Conservation (phyloP, 352 stramenopile species). For the Globisporangium nunn region DNA sequence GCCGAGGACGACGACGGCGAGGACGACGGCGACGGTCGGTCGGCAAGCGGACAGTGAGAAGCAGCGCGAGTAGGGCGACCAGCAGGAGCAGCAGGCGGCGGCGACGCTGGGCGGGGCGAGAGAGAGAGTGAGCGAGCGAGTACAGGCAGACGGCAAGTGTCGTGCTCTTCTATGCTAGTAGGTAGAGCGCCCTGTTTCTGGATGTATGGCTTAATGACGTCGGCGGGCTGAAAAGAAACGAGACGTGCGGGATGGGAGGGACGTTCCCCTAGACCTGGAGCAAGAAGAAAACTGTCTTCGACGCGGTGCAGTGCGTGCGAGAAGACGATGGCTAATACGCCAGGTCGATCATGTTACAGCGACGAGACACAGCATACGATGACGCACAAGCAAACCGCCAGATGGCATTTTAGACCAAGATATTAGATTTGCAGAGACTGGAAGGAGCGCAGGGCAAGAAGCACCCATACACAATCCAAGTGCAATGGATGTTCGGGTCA, state of each 20-base stretch:
- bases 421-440: background rate
- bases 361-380: background rate
- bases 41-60: background rate
- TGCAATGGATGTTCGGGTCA: too few relatives aligned
- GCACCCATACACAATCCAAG: background rate
- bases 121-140: background rate
- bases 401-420: background rate
- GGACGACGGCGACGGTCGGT: background rate
- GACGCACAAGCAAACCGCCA: background rate
- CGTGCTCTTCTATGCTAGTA: background rate
- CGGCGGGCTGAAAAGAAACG: background rate
- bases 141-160: too few relatives aligned
- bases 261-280: background rate
- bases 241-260: background rate
- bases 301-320: background rate
- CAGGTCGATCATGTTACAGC: background rate
- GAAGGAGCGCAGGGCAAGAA: too few relatives aligned
- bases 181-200: background rate
- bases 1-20: background rate
- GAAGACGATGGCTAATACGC: background rate
- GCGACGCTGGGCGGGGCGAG: background rate
- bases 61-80: background rate
- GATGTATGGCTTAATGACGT: background rate
- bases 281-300: background rate
- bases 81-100: too few relatives aligned